Base-by-base conservation (phyloP, 1,284 basidiomycete genomes). In the Pseudozyma tsukubaensis region DNA sequence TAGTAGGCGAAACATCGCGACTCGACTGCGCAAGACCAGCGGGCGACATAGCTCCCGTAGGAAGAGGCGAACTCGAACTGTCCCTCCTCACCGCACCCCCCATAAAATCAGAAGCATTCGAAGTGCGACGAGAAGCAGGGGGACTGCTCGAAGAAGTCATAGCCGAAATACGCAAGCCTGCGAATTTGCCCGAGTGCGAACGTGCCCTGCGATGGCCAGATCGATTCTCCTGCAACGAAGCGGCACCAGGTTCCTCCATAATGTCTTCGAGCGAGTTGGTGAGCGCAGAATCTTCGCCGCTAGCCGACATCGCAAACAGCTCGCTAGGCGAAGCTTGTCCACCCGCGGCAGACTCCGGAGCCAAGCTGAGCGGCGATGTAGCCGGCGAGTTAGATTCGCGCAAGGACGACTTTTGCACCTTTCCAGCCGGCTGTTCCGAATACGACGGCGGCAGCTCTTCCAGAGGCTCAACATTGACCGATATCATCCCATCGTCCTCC, bases 131-230 rank as follows among this genome's bases (percentile, higher is more conserved):
- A 14, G 63, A 63, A 16, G 51, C 9, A 12, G 59, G 40, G 3
- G 60, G 52, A 29, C 24, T 29, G 35, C 57, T 62, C 9, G 59
- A 45, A 16, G 62, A 24, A 18, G 50, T 50, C 56, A 69, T 50
- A 9, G 72, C 66, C 32, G 62, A 66, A 43, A 74, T 74, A 36
- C 72, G 66, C 18, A 74, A 43, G 4, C 54, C 72, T 6, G 72
- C 72, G 49, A 66, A 74, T 50, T 64, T 74, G 66, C 72, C 72
- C 9, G 72, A 74, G 9, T 61, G 65, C 14, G 71, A 73, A 37
- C 71, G 71, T 13, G 56, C 3, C 13, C 63, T 39, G 32, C 53
- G 49, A n/a, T 35, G 12, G 11, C n/a, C 18, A 16, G 16, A n/a
- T 13, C 21, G 35, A 1, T 13, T 9, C 7, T 18, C 43, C 16